Percentiles rank a stretch among this genome's conserved stretches.
Conservation (phyloP, 2,329 filamentous ascomycete genomes). For the Scopulariopsis brevicaulis region DNA sequence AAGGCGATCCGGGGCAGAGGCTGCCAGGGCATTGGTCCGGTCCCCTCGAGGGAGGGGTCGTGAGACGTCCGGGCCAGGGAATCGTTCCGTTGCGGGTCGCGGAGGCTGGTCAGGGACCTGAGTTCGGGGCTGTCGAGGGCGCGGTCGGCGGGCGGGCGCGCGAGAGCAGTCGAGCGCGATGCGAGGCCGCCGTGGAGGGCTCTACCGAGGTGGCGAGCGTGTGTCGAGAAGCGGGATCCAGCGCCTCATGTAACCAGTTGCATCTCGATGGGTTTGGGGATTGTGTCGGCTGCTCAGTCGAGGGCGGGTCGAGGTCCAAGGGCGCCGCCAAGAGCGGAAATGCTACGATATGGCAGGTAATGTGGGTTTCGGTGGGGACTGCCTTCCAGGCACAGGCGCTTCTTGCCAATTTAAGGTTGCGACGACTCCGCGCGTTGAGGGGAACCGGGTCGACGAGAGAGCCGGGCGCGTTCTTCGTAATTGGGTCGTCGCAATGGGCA, state of each 20-base stretch:
- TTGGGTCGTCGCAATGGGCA: neutral
- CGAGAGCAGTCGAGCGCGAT: neutral
- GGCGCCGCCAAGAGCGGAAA: neutral
- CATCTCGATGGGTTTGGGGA: neutral
- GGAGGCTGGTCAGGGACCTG: neutral
- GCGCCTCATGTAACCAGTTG: neutral
- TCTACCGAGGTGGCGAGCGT: neutral
- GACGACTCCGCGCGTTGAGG: neutral
- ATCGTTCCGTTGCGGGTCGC: neutral
- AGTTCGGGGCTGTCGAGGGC: neutral
- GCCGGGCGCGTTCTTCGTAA: neutral
- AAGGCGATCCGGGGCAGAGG: conserved; percentile 95
- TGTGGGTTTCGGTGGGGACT: neutral
- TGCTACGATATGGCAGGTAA: neutral
- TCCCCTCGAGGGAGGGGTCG: neutral
- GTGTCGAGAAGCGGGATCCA: neutral
- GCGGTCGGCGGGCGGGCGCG: neutral
- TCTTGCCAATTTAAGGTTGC: neutral
- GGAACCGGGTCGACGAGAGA: neutral
- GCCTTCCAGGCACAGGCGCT: neutral
- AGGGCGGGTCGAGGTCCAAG: neutral
- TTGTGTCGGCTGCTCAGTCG: neutral
- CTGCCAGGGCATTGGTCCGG: conserved; percentile 75
- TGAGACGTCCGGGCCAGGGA: neutral
- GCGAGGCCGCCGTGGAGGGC: neutral